Evolutionary conservation across 1,139 yeast genomes (phyloP).

Genomic region (Trichomonascaceae sp.): DNA sequence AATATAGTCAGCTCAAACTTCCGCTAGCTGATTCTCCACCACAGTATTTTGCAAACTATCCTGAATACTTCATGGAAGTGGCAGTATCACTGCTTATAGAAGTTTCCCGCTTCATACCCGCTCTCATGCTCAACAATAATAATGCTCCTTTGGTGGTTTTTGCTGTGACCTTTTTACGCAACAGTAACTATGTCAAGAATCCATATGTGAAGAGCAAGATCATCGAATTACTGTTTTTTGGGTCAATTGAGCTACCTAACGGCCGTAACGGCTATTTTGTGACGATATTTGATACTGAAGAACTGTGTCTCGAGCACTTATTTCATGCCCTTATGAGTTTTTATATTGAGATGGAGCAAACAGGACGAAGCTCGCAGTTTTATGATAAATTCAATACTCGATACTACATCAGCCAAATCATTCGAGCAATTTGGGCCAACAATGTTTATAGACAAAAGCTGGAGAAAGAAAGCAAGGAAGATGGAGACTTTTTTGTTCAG

Average conservation of each 20-base stretch:
- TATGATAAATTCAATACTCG: constrained; percentile 93
- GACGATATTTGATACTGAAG: constrained; percentile 56
- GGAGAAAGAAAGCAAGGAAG: constrained; percentile 53
- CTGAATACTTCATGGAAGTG: constrained; percentile 83
- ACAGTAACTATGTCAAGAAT: constrained; percentile 81
- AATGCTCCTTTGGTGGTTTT: constrained; percentile 55
- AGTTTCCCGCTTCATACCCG: constrained; percentile 8
- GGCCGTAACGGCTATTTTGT: constrained; percentile 68
- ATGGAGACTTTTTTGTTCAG: constrained; percentile 76
- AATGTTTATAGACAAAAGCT: constrained; percentile 64
- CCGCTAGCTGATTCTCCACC: constrained; percentile 59
- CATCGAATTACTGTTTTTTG: constrained; percentile 73
- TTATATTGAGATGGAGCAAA: constrained; percentile 91
- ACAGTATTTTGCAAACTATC: constrained; percentile 67
- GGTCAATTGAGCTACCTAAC: constrained; percentile 47
- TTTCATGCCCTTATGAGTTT: constrained; percentile 80
- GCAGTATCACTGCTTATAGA: constrained; percentile 48
- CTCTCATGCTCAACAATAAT: constrained; percentile 34
- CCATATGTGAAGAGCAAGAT: constrained; percentile 88
- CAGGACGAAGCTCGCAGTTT: constrained; percentile 92
- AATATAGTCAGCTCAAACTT: constrained; percentile 37
- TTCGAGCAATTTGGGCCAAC: constrained; percentile 79
- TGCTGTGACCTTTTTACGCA: constrained; percentile 66
- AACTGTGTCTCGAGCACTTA: constrained; percentile 57
- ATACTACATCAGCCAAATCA: constrained; percentile 74